Percentiles rank a stretch among this genome's conserved stretches.
phyloP scores from a whole-genome alignment of 306 rosid species.

The Casuarina glauca region DNA sequence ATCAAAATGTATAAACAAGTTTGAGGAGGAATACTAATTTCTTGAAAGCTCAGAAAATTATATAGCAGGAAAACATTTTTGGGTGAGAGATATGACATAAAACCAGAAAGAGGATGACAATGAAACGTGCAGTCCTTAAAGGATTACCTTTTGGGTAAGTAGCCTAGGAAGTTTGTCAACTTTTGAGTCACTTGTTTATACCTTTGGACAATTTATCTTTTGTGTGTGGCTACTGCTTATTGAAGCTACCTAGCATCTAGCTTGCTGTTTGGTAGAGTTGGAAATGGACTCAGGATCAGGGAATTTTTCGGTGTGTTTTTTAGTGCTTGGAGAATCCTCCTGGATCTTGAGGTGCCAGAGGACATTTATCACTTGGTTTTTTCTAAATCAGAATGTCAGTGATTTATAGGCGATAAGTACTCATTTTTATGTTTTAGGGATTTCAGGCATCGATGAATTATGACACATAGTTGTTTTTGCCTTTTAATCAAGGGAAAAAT shows the following conservation, averaged over 20 bases:
- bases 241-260: conserved; percentile 29
- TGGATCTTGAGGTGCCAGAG: conserved; percentile 8
- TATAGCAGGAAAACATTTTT: neutral
- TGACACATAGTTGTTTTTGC: conserved; percentile 11
- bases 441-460: conserved; percentile 15
- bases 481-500: conserved; percentile 23
- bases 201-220: neutral
- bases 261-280: conserved; percentile 22
- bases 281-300: conserved; percentile 6
- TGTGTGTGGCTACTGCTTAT: conserved; percentile 18
- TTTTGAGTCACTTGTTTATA: neutral
- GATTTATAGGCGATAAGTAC: conserved; percentile 4
- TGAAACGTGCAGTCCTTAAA: neutral
- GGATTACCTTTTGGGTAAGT: neutral
- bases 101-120: neutral
- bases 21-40: neutral
- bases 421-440: conserved; percentile 11
- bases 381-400: conserved; percentile 28
- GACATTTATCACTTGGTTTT: conserved; percentile 1
- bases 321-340: too few species aligned
- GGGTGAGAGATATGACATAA: neutral
- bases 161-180: neutral
- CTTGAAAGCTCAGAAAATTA: neutral
- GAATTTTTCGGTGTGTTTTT: too few species aligned
- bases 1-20: neutral